Percentiles rank a stretch among this genome's conserved stretches.
Evolutionary conservation across 2,329 filamentous ascomycete species (phyloP).

Genomic region (Epichloe sibirici): DNA sequence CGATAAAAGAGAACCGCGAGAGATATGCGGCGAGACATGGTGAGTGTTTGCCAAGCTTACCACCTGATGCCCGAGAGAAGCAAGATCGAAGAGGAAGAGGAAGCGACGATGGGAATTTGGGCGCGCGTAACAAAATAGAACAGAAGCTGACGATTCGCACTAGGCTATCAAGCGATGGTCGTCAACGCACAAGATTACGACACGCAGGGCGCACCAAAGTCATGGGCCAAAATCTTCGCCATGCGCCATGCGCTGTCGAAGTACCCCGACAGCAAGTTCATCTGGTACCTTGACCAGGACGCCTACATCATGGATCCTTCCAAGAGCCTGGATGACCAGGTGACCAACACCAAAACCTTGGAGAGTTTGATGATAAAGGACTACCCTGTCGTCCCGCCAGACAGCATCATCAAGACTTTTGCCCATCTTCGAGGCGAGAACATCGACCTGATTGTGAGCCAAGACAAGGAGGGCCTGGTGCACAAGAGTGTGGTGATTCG

Average conservation of each 20-base stretch:
- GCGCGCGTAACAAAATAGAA: not conserved
- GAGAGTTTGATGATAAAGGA: conserved; percentile 76
- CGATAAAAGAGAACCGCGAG: conserved; percentile 69
- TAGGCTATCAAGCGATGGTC: conserved; percentile 65
- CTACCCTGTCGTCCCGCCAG: conserved; percentile 77
- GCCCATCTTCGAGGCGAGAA: conserved; percentile 63
- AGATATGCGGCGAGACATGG: conserved; percentile 80
- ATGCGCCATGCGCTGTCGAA: conserved; percentile 78
- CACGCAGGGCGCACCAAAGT: conserved; percentile 43
- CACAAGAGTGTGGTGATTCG: conserved; percentile 67
- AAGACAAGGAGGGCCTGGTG: conserved; percentile 70
- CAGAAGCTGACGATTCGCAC: not conserved
- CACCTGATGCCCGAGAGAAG: not conserved
- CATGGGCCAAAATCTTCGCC: conserved; percentile 73
- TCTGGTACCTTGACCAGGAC: conserved; percentile 81
- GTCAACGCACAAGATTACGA: conserved; percentile 66
- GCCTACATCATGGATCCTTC: conserved; percentile 79
- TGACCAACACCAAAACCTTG: conserved; percentile 56
- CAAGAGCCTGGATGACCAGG: conserved; percentile 54
- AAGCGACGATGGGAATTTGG: not conserved
- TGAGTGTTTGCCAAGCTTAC: conserved; percentile 29
- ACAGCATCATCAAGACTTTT: conserved; percentile 95
- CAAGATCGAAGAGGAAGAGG: not conserved
- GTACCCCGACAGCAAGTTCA: conserved; percentile 62
- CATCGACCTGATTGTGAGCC: conserved; percentile 71